Conservation (phyloP, 441 rosid species). For the Melianthus villosus region DNA sequence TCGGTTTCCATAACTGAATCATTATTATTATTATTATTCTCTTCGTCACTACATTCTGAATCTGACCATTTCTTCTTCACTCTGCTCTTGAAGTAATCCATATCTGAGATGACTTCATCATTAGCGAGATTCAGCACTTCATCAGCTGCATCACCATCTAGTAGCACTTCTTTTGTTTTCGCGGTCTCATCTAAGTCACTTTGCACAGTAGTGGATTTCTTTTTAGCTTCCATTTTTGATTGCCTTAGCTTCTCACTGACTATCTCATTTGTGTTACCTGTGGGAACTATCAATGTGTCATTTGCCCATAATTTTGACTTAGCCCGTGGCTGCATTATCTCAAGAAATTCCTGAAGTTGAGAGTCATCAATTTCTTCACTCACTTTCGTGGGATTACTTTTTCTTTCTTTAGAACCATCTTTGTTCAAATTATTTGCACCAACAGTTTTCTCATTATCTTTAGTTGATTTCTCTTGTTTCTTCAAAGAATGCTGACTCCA, state of each 20-base stretch:
- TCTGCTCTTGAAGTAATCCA: slow-evolving; percentile 85
- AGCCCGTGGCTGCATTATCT: slow-evolving; percentile 59
- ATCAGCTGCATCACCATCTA: slow-evolving; percentile 19
- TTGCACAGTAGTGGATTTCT: slow-evolving; percentile 10
- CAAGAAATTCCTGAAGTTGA: slow-evolving; percentile 54
- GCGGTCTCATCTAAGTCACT: slow-evolving; percentile 6
- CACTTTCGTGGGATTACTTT: slow-evolving; percentile 15
- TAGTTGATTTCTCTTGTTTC: slow-evolving; percentile 23
- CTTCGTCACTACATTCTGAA: slow-evolving; percentile 44
- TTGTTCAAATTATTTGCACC: slow-evolving; percentile 16
- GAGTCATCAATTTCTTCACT: slow-evolving; percentile 30
- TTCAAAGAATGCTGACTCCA: slow-evolving; percentile 66
- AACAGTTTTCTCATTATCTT: slow-evolving; percentile 10
- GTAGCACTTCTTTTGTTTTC: slow-evolving; percentile 8
- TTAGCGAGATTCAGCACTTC: slow-evolving; percentile 15
- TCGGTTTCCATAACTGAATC: slow-evolving; percentile 10
- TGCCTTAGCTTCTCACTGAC: slow-evolving; percentile 13
- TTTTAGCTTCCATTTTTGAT: slow-evolving; percentile 17
- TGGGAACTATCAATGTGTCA: slow-evolving; percentile 29
- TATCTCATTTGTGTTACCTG: slow-evolving; percentile 13
- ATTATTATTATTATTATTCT: slow-evolving; percentile 12
- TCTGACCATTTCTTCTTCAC: slow-evolving; percentile 57
- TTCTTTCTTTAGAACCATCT: slow-evolving; percentile 15
- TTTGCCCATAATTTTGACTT: slow-evolving; percentile 74
- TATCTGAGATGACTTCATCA: slow-evolving; percentile 53